Conservation (phyloP, 163 green algal genomes). For the Chloroidium sp. region DNA sequence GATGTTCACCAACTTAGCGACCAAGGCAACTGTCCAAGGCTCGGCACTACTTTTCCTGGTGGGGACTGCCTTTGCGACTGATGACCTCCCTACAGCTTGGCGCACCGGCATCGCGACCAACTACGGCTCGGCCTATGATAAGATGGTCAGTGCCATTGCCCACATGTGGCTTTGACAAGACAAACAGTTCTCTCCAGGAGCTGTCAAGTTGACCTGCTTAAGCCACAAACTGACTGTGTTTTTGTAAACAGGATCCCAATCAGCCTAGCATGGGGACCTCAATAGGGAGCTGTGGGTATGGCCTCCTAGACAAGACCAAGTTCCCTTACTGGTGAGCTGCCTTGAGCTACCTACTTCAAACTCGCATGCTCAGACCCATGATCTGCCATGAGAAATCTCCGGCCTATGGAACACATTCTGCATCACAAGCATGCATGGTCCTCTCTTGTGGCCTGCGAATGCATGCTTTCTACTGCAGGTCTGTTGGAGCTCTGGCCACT, state of each 20-base stretch:
- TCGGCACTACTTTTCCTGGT: not conserved
- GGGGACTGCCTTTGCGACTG: too few relatives aligned
- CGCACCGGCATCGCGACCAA: conserved; percentile 14
- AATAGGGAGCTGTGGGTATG: conserved; percentile 24
- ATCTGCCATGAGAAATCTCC: too few relatives aligned
- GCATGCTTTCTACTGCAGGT: not conserved
- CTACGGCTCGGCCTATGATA: conserved; percentile 12
- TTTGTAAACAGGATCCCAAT: not conserved
- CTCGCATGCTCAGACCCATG: too few relatives aligned
- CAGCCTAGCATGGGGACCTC: not conserved
- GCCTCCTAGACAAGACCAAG: conserved; percentile 19
- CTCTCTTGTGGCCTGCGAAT: too few relatives aligned
- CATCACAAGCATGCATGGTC: too few relatives aligned
- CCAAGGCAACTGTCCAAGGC: too few relatives aligned
- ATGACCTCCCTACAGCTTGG: conserved; percentile 8
- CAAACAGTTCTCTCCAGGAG: too few relatives aligned
- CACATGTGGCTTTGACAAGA: not conserved
- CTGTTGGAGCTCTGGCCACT: conserved; percentile 31
- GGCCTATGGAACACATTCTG: too few relatives aligned
- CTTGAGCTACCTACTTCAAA: too few relatives aligned
- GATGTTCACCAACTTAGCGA: too few relatives aligned
- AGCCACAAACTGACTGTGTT: too few relatives aligned
- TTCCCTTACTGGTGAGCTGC: conserved; percentile 39
- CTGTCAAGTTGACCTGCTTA: too few relatives aligned
- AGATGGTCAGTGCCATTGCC: not conserved